phyloP scores from a whole-genome alignment of 768 basidiomycete species.

The Pleurotus giganteus region DNA sequence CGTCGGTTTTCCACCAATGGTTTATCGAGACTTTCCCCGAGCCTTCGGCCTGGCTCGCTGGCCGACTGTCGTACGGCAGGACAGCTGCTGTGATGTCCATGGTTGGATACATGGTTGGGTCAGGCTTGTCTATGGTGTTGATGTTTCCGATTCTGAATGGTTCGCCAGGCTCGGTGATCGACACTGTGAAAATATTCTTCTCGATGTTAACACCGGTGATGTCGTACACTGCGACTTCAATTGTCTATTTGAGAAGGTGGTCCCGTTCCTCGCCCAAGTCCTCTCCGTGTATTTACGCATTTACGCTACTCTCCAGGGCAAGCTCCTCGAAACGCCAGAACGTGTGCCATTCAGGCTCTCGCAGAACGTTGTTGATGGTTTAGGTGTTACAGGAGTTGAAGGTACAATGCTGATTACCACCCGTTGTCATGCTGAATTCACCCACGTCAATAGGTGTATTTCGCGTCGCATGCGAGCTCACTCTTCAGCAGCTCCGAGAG shows the following conservation, averaged over 20 bases:
- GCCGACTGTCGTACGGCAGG: conserved; percentile 81
- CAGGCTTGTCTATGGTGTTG: conserved; percentile 18
- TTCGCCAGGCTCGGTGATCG: conserved; percentile 86
- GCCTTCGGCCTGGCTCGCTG: conserved; percentile 90
- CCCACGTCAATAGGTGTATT: conserved; percentile 61
- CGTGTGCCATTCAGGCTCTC: conserved; percentile 93
- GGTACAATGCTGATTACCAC: conserved; percentile 40
- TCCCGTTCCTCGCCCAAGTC: conserved; percentile 9
- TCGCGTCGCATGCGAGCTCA: conserved; percentile 88
- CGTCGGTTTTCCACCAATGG: conserved; percentile 95
- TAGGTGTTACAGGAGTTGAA: conserved; percentile 93
- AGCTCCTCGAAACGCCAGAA: conserved; percentile 83
- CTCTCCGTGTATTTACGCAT: background rate
- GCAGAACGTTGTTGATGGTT: conserved; percentile 87
- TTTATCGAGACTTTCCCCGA: conserved; percentile 97
- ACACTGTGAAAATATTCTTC: conserved; percentile 94
- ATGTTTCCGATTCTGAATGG: background rate
- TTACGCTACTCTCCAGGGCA: conserved; percentile 50
- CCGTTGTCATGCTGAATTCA: background rate
- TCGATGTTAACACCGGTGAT: conserved; percentile 86
- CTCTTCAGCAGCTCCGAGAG: conserved; percentile 79
- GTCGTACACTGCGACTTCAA: conserved; percentile 97
- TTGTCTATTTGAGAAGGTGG: conserved; percentile 93
- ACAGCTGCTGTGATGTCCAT: conserved; percentile 98
- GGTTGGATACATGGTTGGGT: conserved; percentile 97